Conservation (phyloP, 2,329 filamentous ascomycete genomes). For the Verticillium nubilum region DNA sequence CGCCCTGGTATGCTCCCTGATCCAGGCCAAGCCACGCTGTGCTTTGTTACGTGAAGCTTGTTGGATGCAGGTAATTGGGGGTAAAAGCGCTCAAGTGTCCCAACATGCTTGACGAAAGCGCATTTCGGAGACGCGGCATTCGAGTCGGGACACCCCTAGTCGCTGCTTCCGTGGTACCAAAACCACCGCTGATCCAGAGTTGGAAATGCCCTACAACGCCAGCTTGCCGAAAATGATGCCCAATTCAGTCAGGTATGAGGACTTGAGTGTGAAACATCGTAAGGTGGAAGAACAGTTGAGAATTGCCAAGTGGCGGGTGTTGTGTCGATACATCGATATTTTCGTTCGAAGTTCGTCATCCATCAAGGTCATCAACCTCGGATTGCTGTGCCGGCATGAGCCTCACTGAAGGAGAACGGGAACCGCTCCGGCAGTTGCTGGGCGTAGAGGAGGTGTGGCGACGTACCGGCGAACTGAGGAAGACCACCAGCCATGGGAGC, state of each 20-base stretch:
- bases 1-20: slow-evolving; percentile 7
- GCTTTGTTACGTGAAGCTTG: slow-evolving; percentile 7
- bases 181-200: slow-evolving; percentile 4
- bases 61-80: slow-evolving; percentile 4
- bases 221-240: not conserved
- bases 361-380: slow-evolving; percentile 22
- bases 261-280: not conserved
- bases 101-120: slow-evolving; percentile 1
- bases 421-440: slow-evolving; percentile 41
- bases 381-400: slow-evolving; percentile 45
- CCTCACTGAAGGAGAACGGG: slow-evolving; percentile 39
- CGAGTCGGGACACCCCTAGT: not conserved
- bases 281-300: slow-evolving; percentile 8
- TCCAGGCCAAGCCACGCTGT: not conserved
- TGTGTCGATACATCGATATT: not conserved
- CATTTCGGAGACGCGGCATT: not conserved
- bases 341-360: not conserved
- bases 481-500: slow-evolving; percentile 38
- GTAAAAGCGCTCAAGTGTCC: slow-evolving; percentile 4
- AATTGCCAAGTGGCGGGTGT: slow-evolving; percentile 8
- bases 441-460: slow-evolving; percentile 31
- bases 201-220: slow-evolving; percentile 9
- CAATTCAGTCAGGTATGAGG: slow-evolving; percentile 1
- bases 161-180: not conserved
- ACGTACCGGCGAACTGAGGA: slow-evolving; percentile 40